A percentile compares a stretch with the other conserved stretches of the same genome.
Conservation (phyloP, 164 flowering plant species). For the Liriodendron chinense region DNA sequence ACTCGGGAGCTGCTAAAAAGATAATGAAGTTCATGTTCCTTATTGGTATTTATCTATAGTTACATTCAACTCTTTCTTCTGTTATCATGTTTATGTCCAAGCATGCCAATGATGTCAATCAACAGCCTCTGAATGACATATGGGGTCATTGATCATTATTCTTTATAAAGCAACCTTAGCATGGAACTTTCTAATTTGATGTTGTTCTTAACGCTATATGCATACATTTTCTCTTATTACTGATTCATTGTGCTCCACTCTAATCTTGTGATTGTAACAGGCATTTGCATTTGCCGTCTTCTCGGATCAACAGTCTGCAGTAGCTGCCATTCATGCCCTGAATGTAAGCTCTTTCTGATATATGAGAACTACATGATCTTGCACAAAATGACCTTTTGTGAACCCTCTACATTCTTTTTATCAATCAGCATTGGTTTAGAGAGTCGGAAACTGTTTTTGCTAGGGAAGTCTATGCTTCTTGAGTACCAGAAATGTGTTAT, state of each 20-base stretch:
- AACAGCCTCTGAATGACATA: too few species aligned
- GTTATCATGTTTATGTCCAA: too few species aligned
- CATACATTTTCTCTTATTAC: neutral
- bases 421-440: neutral
- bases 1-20: neutral
- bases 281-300: slow-evolving; percentile 95
- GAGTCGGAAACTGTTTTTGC: neutral
- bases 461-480: neutral
- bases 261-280: slow-evolving; percentile 35
- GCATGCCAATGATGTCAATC: too few species aligned
- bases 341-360: slow-evolving; percentile 54
- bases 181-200: neutral
- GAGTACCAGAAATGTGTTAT: neutral
- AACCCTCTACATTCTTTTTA: neutral
- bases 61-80: neutral
- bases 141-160: too few species aligned
- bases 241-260: neutral
- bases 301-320: slow-evolving; percentile 70
- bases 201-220: neutral
- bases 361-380: neutral
- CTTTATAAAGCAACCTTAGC: neutral
- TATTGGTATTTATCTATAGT: neutral
- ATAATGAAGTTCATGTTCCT: neutral
- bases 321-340: slow-evolving; percentile 69
- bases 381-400: neutral